phyloP scores from a whole-genome alignment of 2,329 filamentous ascomycete genomes.

The Plectosphaerella plurivora region DNA sequence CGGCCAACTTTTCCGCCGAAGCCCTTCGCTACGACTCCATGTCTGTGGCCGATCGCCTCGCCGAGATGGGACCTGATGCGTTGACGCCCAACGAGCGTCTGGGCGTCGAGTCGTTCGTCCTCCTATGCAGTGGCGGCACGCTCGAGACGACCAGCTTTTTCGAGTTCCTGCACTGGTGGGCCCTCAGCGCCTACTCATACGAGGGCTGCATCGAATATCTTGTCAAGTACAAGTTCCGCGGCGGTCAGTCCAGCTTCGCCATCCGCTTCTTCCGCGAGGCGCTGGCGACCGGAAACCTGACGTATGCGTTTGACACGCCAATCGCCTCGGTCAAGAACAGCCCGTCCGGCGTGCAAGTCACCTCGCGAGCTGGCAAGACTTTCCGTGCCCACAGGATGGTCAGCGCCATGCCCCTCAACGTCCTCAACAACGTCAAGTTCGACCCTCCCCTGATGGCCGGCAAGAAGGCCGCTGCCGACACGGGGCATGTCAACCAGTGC shows the following conservation, averaged over 20 bases:
- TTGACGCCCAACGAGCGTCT: constrained; percentile 35
- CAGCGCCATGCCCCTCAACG: constrained; percentile 38
- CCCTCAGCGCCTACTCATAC: constrained; percentile 30
- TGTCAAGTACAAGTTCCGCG: constrained; percentile 35
- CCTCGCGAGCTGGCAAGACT: constrained; percentile 20
- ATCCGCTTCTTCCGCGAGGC: constrained; percentile 40
- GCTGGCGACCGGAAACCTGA: constrained; percentile 27
- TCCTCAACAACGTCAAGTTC: constrained; percentile 33
- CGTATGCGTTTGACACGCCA: constrained; percentile 34
- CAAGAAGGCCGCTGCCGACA: constrained; percentile 28
- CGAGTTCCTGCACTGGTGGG: constrained; percentile 46
- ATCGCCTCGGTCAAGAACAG: constrained; percentile 25
- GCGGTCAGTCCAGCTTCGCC: constrained; percentile 40
- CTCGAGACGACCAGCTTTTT: constrained; percentile 38
- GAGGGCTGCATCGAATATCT: constrained; percentile 31
- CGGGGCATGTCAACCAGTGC: constrained; percentile 39
- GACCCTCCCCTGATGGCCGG: constrained; percentile 29
- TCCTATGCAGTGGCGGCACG: constrained; percentile 36
- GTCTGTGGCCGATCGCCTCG: constrained; percentile 36
- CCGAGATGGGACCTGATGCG: constrained; percentile 26
- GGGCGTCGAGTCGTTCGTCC: constrained; percentile 32
- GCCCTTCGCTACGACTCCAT: constrained; percentile 30
- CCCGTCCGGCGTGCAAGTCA: constrained; percentile 23
- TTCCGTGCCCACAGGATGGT: constrained; percentile 28
- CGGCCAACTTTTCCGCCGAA: constrained; percentile 23